Conservation (phyloP, 352 stramenopile species). For the Pythium aquatile region DNA sequence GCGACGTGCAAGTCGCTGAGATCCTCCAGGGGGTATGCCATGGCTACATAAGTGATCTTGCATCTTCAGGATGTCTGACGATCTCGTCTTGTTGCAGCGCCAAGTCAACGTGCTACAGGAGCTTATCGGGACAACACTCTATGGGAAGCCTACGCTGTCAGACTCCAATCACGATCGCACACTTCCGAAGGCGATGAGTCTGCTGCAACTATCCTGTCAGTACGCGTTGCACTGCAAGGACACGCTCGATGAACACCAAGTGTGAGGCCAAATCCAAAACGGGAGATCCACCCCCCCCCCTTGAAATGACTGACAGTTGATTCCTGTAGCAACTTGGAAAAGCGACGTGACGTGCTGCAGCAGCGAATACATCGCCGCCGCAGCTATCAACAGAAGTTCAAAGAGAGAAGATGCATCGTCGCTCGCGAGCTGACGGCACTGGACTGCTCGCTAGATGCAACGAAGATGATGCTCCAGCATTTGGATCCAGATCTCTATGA, state of each 20-base stretch:
- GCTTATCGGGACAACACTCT: conserved; percentile 39
- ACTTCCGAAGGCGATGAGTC: neutral
- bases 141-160: conserved; percentile 11
- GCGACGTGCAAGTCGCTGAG: conserved; percentile 31
- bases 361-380: neutral
- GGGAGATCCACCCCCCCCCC: too few species aligned
- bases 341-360: neutral
- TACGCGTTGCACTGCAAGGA: conserved; percentile 49
- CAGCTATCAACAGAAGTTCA: neutral
- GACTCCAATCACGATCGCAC: neutral
- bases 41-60: too few species aligned
- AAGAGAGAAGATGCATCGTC: conserved; percentile 28
- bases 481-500: conserved; percentile 32
- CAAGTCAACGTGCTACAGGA: conserved; percentile 36
- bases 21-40: conserved; percentile 36
- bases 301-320: neutral
- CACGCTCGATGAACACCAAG: conserved; percentile 33
- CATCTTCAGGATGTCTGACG: neutral
- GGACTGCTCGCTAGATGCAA: conserved; percentile 35
- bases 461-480: conserved; percentile 43
- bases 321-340: conserved; percentile 23
- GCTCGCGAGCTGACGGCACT: conserved; percentile 35
- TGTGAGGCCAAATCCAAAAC: conserved; percentile 21
- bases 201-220: conserved; percentile 68
- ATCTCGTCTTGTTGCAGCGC: conserved; percentile 18